Evolutionary conservation across 2,329 filamentous ascomycete genomes (phyloP), one percentile per base, ranked within the genome.

Genomic region (Penicillium brevicompactum): DNA sequence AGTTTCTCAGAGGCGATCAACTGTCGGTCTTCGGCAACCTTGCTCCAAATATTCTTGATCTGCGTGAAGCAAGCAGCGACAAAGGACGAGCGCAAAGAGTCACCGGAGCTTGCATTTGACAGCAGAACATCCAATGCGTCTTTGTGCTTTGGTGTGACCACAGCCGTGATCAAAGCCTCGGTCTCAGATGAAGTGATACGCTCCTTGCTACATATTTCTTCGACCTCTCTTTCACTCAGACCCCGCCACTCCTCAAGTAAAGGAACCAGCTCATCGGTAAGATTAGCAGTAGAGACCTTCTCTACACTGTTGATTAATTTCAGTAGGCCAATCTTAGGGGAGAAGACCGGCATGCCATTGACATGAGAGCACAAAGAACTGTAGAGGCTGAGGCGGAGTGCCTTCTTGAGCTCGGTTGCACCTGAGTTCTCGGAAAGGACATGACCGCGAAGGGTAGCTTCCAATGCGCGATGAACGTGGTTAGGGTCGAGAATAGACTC

Each of bases 401-500:
- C 77, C 58, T 90, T 81, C 65, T 86, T 88, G 48, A 88, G 60
- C 49, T 86, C 83, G 7, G 80, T 79, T 16, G 79, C 76, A 44
- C 76, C 75, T 18, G 73, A 69, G 16, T 70, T 66, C 21, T 71
- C 44, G 41, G 60, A 61, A 53, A 60, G 55, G 11, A 58, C 57
- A 24, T 67, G 61, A 50, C 84, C 83, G 62, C 87, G 85, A 10
- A 94, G 70, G 0, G 81, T 75, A 31, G 79, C 80, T 56, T 84
- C 80, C 5, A 96, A 71, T 2, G 87, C 82, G 18, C 84, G 83
- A 24, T 82, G 77, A 43, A 96, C 80, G 57, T 94, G 87, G 27
- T 82, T 84, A 4, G 85, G 78, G 68, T 97, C 92, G 62, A 97
- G 84, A 3, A 93, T 82, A 66, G 88, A 95, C 73, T 97, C 94